Conservation (phyloP, 2,329 filamentous ascomycete species). For the Microsporum audouinii region DNA sequence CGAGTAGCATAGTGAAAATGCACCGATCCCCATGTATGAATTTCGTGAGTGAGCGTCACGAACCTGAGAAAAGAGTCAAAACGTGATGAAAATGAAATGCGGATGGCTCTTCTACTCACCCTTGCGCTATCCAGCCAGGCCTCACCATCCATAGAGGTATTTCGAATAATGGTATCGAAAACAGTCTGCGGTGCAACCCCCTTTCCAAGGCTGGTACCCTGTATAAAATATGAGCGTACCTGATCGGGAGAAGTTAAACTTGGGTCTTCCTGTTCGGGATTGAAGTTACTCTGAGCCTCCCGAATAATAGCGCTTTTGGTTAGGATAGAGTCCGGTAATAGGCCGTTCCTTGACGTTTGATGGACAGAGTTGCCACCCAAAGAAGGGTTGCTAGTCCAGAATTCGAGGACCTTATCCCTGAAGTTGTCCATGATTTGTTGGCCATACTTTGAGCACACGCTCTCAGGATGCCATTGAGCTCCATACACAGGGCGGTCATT, state of each 20-base stretch:
- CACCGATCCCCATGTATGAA: slow-evolving; percentile 11
- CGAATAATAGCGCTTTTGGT: slow-evolving; percentile 8
- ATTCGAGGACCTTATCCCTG: slow-evolving; percentile 7
- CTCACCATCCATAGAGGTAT: slow-evolving; percentile 10
- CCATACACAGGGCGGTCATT: slow-evolving; percentile 11
- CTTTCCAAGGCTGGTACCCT: slow-evolving; percentile 8
- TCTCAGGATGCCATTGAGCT: slow-evolving; percentile 14
- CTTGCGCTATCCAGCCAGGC: slow-evolving; percentile 14
- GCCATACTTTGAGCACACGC: slow-evolving; percentile 12
- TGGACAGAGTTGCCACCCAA: background rate
- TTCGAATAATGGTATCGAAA: slow-evolving; percentile 10
- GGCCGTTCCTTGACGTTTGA: background rate
- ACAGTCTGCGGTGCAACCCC: slow-evolving; percentile 7
- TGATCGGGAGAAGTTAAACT: background rate
- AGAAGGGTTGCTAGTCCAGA: slow-evolving; percentile 6
- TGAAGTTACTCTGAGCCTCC: background rate
- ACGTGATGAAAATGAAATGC: background rate
- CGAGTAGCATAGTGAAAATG: slow-evolving; percentile 8
- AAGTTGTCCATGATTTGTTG: slow-evolving; percentile 13
- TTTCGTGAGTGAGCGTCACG: slow-evolving; percentile 13
- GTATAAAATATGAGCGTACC: slow-evolving; percentile 8
- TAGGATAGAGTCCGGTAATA: slow-evolving; percentile 9
- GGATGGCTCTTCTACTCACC: background rate
- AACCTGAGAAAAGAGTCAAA: slow-evolving; percentile 7
- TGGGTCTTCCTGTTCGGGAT: background rate